Evolutionary conservation across 768 basidiomycete genomes (phyloP).

Genomic region (Boletellus ananas): DNA sequence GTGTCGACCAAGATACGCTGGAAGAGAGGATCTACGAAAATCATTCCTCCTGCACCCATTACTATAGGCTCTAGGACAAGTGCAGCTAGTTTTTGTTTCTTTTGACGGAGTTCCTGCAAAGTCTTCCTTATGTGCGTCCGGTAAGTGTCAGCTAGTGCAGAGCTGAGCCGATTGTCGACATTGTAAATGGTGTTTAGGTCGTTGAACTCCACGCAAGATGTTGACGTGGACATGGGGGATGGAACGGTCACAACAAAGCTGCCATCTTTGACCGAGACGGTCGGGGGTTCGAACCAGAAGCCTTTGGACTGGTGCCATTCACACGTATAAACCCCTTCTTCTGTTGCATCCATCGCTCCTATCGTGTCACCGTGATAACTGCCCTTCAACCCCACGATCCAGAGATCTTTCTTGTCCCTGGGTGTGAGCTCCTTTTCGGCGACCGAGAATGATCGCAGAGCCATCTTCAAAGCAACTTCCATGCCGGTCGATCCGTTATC

Average conservation of each 20-base stretch:
- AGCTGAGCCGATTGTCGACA: conserved; percentile 53
- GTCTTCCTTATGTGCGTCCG: conserved; percentile 50
- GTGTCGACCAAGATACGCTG: conserved; percentile 83
- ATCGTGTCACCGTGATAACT: conserved; percentile 99
- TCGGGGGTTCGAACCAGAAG: conserved; percentile 90
- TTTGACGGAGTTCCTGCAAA: conserved; percentile 43
- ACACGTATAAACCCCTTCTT: conserved; percentile 88
- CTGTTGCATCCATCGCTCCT: conserved; percentile 93
- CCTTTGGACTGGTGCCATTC: conserved; percentile 96
- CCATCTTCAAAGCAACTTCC: conserved; percentile 99
- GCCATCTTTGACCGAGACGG: conserved; percentile 65
- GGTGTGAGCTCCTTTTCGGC: conserved; percentile 34
- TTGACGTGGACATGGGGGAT: conserved; percentile 36
- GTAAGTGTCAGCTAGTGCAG: conserved; percentile 64
- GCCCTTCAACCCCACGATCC: conserved; percentile 82
- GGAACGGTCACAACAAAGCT: conserved; percentile 53
- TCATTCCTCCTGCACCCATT: conserved; percentile 96
- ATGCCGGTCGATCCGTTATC: conserved; percentile 96
- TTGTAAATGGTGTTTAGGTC: conserved; percentile 67
- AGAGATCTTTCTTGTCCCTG: conserved; percentile 49
- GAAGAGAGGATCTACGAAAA: conserved; percentile 96
- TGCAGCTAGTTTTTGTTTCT: conserved; percentile 51
- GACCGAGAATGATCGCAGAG: conserved; percentile 62
- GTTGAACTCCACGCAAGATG: conserved; percentile 21
- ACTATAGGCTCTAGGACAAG: conserved; percentile 88